phyloP scores from a whole-genome alignment of 2,329 filamentous ascomycete genomes.

The Nemania bipapillata region DNA sequence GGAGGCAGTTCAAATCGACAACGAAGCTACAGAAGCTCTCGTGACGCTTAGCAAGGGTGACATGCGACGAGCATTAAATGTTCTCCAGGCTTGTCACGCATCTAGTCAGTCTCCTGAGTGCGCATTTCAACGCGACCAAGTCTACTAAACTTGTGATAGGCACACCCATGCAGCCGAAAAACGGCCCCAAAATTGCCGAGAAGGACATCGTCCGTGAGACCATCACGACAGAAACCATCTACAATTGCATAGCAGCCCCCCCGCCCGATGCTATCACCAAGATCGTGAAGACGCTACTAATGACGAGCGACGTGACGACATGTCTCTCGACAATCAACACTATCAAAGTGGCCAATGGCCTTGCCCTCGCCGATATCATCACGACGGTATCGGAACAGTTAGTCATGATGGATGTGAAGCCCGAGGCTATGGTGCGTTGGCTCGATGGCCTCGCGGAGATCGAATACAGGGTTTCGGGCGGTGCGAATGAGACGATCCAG shows the following conservation, averaged over 20 bases:
- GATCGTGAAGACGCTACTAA: constrained; percentile 84
- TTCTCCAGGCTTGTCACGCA: constrained; percentile 94
- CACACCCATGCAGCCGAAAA: constrained; percentile 72
- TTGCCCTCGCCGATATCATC: constrained; percentile 93
- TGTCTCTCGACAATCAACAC: constrained; percentile 89
- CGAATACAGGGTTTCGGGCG: constrained; percentile 88
- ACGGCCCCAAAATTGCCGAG: constrained; percentile 68
- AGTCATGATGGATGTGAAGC: constrained; percentile 80
- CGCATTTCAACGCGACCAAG: background rate
- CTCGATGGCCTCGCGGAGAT: constrained; percentile 90
- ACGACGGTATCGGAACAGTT: constrained; percentile 86
- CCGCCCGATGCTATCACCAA: constrained; percentile 87
- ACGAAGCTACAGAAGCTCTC: constrained; percentile 82
- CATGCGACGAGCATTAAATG: constrained; percentile 94
- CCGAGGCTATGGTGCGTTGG: constrained; percentile 91
- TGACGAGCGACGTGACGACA: constrained; percentile 86
- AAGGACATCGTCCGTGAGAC: constrained; percentile 76
- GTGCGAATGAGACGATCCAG: constrained; percentile 87
- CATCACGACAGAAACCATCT: constrained; percentile 92
- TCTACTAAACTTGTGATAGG: constrained; percentile 55
- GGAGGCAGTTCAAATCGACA: constrained; percentile 84
- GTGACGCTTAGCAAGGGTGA: constrained; percentile 92
- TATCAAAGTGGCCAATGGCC: constrained; percentile 83
- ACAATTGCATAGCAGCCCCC: constrained; percentile 95
- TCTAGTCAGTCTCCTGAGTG: constrained; percentile 71